phyloP scores from a whole-genome alignment of 352 stramenopile species.

The Phytophthora fragariae region DNA sequence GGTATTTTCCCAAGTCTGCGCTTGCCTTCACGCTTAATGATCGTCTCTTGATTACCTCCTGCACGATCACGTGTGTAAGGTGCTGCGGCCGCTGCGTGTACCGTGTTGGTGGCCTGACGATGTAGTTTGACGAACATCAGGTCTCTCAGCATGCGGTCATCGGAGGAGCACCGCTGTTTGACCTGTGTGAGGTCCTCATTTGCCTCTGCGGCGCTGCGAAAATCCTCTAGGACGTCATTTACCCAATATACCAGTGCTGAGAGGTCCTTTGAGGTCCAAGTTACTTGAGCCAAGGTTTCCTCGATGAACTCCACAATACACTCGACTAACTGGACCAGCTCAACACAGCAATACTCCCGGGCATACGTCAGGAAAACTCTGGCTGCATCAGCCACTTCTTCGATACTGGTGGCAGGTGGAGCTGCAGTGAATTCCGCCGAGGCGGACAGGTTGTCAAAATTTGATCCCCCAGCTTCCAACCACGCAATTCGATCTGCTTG shows the following conservation, averaged over 20 bases:
- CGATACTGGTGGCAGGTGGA: background rate
- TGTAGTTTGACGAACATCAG: too few relatives aligned
- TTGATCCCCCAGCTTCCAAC: background rate
- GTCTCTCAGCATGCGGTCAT: too few relatives aligned
- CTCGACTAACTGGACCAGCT: constrained; percentile 2
- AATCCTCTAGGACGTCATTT: too few relatives aligned
- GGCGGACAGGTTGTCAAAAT: background rate
- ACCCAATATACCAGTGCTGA: background rate
- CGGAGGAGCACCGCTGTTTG: too few relatives aligned
- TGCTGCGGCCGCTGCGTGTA: too few relatives aligned
- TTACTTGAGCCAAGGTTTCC: constrained; percentile 2
- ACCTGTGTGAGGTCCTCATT: too few relatives aligned
- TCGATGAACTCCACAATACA: constrained; percentile 16
- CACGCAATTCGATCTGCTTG: constrained; percentile 1
- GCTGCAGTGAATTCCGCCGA: constrained; percentile 12
- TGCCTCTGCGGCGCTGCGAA: too few relatives aligned
- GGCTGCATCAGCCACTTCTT: constrained; percentile 1
- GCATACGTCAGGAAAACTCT: background rate
- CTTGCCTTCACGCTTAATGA: too few relatives aligned
- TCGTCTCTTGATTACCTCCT: too few relatives aligned
- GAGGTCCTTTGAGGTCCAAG: constrained; percentile 3
- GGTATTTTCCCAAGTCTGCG: too few relatives aligned
- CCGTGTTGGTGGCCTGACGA: too few relatives aligned
- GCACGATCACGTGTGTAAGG: too few relatives aligned
- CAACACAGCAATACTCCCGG: constrained; percentile 7